Evolutionary conservation across 176 grass and related monocot genomes (phyloP).

Genomic region (Cymbopogon citratus): DNA sequence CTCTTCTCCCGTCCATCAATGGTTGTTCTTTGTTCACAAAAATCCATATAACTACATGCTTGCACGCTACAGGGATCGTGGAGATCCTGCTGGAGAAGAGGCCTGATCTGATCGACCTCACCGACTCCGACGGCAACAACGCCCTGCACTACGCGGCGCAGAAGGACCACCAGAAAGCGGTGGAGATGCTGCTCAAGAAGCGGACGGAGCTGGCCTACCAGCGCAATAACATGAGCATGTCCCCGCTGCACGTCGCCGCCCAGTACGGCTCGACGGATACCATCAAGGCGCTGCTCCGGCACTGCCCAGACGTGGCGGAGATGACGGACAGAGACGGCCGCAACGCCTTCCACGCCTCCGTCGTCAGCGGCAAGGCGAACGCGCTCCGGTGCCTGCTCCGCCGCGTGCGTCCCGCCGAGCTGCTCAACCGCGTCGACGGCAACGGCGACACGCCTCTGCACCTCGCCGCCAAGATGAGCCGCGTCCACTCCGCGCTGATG

Average conservation of each 20-base stretch:
- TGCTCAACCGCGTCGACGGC: slow-evolving; percentile 35
- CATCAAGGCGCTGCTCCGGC: slow-evolving; percentile 43
- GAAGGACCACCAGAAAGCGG: slow-evolving; percentile 34
- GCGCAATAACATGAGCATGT: neutral
- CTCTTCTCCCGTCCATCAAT: no score
- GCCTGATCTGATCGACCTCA: slow-evolving; percentile 12
- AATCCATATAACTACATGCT: no score
- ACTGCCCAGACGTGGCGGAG: slow-evolving; percentile 45
- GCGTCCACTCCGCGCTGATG: slow-evolving; percentile 29
- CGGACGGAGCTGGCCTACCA: slow-evolving; percentile 39
- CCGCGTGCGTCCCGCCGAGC: slow-evolving; percentile 19
- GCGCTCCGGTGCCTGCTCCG: slow-evolving; percentile 47
- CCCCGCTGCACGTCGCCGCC: slow-evolving; percentile 53
- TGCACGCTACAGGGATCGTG: slow-evolving; percentile 25
- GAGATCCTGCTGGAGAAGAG: slow-evolving; percentile 43
- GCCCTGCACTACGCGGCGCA: slow-evolving; percentile 71
- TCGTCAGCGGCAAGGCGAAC: slow-evolving; percentile 26
- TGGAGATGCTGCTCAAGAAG: slow-evolving; percentile 32
- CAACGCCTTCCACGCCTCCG: slow-evolving; percentile 47
- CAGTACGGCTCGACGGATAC: slow-evolving; percentile 30
- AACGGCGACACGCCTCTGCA: slow-evolving; percentile 57
- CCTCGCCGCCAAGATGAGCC: slow-evolving; percentile 30
- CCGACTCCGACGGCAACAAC: slow-evolving; percentile 37
- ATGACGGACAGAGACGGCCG: slow-evolving; percentile 21
- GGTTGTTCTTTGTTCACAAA: no score